Conservation (phyloP, 768 basidiomycete genomes). For the Boletus subcaerulescens region DNA sequence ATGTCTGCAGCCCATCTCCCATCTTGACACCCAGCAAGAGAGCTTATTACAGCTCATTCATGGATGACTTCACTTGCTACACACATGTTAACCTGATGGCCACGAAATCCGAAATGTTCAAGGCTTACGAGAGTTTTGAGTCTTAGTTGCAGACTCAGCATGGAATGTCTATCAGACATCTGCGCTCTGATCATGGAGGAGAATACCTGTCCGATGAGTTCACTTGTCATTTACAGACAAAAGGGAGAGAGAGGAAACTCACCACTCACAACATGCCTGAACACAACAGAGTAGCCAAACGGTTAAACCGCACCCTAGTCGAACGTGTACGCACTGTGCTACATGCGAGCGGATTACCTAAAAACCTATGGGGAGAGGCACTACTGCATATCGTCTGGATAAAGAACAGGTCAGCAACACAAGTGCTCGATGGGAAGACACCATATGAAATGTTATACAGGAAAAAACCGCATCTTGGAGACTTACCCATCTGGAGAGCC, state of each 20-base stretch:
- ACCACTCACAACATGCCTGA: not conserved
- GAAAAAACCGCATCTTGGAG: constrained; percentile 21
- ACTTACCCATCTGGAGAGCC: constrained; percentile 22
- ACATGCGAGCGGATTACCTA: not conserved
- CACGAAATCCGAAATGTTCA: not conserved
- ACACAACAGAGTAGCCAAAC: not conserved
- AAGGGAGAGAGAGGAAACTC: not conserved
- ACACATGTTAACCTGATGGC: not conserved
- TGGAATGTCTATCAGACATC: not conserved
- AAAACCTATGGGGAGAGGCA: not conserved
- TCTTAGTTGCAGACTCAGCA: not conserved
- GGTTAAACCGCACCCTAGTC: not conserved
- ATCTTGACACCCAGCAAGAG: not conserved
- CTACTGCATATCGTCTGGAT: not conserved
- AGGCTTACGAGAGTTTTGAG: not conserved
- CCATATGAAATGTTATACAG: constrained; percentile 17
- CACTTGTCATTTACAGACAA: not conserved
- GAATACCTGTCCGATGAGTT: not conserved
- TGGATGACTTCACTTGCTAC: not conserved
- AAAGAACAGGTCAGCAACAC: not conserved
- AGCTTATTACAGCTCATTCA: not conserved
- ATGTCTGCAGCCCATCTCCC: not conserved
- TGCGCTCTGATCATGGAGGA: not conserved
- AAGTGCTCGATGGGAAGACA: not conserved
- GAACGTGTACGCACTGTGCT: not conserved